Conservation (phyloP, 257 asterid species). For the Solanum corneliomulleri region DNA sequence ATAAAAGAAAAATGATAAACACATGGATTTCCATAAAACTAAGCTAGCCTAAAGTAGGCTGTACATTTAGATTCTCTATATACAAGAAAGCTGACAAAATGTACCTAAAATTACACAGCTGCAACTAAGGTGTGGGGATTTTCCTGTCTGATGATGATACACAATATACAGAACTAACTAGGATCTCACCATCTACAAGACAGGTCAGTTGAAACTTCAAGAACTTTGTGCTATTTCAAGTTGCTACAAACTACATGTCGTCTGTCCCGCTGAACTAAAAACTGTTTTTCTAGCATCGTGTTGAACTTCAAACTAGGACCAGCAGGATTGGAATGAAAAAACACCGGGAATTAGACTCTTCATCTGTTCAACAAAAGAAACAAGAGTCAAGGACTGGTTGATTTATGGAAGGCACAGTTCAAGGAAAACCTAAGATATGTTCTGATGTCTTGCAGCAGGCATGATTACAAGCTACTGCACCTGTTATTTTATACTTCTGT, state of each 20-base stretch:
- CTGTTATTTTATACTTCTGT: background rate
- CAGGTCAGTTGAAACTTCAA: background rate
- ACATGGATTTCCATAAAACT: background rate
- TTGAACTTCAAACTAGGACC: background rate
- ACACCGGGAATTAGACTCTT: background rate
- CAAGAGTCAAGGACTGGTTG: background rate
- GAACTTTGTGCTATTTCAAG: background rate
- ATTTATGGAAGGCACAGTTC: background rate
- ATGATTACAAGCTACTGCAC: background rate
- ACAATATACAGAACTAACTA: background rate
- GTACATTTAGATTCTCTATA: background rate
- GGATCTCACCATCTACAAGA: background rate
- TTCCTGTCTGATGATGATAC: background rate
- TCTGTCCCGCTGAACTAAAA: background rate
- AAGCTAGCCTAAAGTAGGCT: background rate
- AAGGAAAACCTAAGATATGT: background rate
- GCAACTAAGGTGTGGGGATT: background rate
- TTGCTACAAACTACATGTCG: background rate
- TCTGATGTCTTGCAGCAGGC: background rate
- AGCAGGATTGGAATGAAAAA: background rate
- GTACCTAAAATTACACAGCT: background rate
- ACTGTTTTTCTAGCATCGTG: background rate
- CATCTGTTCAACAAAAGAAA: background rate
- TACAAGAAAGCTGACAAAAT: background rate
- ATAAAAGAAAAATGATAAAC: background rate